Base-by-base conservation (phyloP, 306 rosid species). In the Cucurbita moschata region DNA sequence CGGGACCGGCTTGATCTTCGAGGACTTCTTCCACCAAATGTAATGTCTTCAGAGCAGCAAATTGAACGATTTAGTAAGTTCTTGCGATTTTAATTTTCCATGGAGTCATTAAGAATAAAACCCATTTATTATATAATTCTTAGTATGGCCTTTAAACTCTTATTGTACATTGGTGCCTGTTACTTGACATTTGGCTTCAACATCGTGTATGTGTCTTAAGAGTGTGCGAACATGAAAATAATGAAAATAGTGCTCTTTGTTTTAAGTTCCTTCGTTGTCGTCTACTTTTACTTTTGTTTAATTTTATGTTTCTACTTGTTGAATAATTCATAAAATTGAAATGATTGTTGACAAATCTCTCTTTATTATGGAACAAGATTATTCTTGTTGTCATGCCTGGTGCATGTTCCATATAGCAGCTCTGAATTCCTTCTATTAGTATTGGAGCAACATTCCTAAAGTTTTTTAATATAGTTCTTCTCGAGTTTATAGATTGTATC, bases 1-100 rank as follows among this genome's bases (percentile, higher is more conserved):
- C 88, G 99, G 42, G 97, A 95, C 57, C 97, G 99, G 57, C 96
- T 95, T 66, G 99, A 95, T 90, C 96, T 95, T 63, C 88, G 99
- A 15, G 99, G 99, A 76, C 87, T 95, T 81, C 96, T 95, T 72
- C 99, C 99, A 58, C 99, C 99, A 11, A 95, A 89, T 81, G 96
- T 95, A 16, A 84, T 91, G 99, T 81, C 99, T 37, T n/a, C 96
- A 18, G 85, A 91, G 39, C 91, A 89, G 85, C 97, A 95, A 81
- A 91, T 95, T 76, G 85, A 91, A 75, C 97, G 96, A 55, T 95
- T 86, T 86, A 95, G 99, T 95, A 85, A 81, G 99, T 78, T 39
- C 23, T 60, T 62, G 39, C 26, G 23, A 7, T 7, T 44, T 39
- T 19, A 11, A 11, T 6, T 49, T 53, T 4, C 3, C 46, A 5